Conservation (phyloP, 345 rosid species). For the Dovyalis caffra region DNA sequence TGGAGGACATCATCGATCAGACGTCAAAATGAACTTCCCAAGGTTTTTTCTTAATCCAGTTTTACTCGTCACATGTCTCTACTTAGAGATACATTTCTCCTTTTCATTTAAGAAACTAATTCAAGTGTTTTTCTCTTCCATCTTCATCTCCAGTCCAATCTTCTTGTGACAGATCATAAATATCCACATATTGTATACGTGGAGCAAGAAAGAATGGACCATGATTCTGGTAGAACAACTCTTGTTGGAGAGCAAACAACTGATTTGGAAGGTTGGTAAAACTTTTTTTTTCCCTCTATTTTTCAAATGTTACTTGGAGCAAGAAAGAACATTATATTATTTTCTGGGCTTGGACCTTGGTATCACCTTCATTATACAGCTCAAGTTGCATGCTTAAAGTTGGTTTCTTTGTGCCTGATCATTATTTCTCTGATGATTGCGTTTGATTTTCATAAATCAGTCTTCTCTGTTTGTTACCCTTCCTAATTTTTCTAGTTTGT, state of each 20-base stretch:
- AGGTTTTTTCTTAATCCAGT: constrained; percentile 35
- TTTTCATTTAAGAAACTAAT: constrained; percentile 2
- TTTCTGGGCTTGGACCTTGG: not conserved
- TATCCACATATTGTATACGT: constrained; percentile 79
- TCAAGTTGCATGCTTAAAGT: not conserved
- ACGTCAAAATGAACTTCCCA: constrained; percentile 80
- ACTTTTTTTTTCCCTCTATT: constrained; percentile 8
- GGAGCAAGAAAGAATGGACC: constrained; percentile 37
- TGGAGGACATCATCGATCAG: constrained; percentile 95
- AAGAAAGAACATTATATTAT: not conserved
- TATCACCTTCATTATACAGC: not conserved
- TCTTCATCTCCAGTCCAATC: constrained; percentile 50
- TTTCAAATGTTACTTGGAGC: not conserved
- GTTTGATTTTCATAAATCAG: not conserved
- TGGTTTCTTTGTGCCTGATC: not conserved
- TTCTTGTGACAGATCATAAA: constrained; percentile 56
- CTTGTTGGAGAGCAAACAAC: constrained; percentile 36
- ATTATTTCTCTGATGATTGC: not conserved
- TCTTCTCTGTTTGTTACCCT: not conserved
- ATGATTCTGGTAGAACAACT: constrained; percentile 23
- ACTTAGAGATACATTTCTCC: not conserved
- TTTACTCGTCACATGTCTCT: not conserved
- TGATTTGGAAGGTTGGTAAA: constrained; percentile 72
- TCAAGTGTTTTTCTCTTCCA: not conserved
- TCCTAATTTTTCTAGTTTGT: not conserved